These are phyloP conservation scores for Verticillium dahliae DNA, from an alignment of 2,329 filamentous ascomycete genomes.

Conservation along the genomic window DNA sequence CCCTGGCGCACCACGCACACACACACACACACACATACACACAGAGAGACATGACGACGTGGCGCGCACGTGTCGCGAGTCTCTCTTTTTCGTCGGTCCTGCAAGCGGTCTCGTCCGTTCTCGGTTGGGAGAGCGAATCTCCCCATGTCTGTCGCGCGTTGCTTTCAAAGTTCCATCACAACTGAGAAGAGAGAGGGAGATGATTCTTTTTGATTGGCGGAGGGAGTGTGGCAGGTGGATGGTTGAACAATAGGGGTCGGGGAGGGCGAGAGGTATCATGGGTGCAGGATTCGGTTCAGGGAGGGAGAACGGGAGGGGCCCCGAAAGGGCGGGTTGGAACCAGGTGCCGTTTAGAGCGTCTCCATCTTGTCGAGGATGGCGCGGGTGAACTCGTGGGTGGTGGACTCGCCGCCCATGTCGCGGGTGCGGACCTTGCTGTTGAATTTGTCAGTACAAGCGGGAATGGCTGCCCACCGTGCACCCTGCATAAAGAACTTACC, in stretches of 20 bases:
- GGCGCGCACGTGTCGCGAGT: neutral
- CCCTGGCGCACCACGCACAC: too few relatives aligned
- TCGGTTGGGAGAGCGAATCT: too few relatives aligned
- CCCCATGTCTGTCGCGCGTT: neutral
- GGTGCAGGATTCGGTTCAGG: neutral
- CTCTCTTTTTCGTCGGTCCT: neutral
- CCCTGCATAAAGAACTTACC: conserved; percentile 48
- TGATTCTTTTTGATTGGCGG: neutral
- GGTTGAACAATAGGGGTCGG: neutral
- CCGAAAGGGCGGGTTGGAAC: too few relatives aligned
- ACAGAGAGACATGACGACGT: neutral
- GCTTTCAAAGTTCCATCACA: neutral
- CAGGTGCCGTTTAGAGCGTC: conserved; percentile 43
- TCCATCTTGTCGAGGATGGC: conserved; percentile 97
- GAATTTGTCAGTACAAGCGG: conserved; percentile 29
- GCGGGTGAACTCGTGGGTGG: conserved; percentile 90
- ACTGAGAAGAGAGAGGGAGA: too few relatives aligned
- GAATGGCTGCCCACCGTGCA: too few relatives aligned
- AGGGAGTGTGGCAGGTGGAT: neutral
- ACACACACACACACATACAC: too few relatives aligned
- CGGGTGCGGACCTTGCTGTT: conserved; percentile 76
- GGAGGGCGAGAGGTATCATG: conserved; percentile 2
- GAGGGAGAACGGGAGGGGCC: neutral
- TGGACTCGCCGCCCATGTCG: conserved; percentile 89
- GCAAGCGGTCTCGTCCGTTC: too few relatives aligned